Conservation (phyloP, 129 eudicot species). For the Tagetes erecta region DNA sequence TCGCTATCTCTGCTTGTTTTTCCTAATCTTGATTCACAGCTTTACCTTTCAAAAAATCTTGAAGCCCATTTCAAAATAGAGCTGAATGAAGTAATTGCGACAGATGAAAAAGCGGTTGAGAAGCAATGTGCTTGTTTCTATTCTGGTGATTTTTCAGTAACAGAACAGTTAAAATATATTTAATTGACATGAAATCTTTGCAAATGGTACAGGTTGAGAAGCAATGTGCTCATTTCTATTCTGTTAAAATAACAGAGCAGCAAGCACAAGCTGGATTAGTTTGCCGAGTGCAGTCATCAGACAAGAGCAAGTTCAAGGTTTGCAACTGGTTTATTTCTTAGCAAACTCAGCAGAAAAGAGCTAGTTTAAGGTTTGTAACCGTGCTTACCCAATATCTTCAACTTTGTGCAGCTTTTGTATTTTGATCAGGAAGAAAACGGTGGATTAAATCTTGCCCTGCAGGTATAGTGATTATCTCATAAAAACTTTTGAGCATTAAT, state of each 20-base stretch:
- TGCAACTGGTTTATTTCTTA: conserved; percentile 18
- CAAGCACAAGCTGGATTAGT: conserved; percentile 83
- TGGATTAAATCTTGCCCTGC: conserved; percentile 82
- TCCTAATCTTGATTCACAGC: no score
- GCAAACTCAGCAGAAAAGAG: conserved; percentile 29
- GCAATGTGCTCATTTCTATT: conserved; percentile 91
- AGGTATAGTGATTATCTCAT: conserved; percentile 45
- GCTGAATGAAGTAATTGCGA: no score
- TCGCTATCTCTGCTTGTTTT: no score
- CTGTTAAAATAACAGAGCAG: conserved; percentile 79
- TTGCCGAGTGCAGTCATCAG: conserved; percentile 84
- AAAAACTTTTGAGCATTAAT: background rate
- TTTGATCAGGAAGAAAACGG: conserved; percentile 86
- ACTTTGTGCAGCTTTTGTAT: conserved; percentile 76
- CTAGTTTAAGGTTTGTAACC: conserved; percentile 81
- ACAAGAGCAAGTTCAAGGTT: conserved; percentile 98
- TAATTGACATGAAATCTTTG: conserved; percentile 26
- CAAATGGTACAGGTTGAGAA: conserved; percentile 73
- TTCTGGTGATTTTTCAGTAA: no score
- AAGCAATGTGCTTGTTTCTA: no score
- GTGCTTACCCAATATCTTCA: conserved; percentile 23
- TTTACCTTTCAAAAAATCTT: no score
- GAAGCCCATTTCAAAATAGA: no score
- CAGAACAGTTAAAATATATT: background rate
- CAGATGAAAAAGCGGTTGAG: background rate